Conservation (phyloP, 352 stramenopile species). For the Globisporangium perplexum region DNA sequence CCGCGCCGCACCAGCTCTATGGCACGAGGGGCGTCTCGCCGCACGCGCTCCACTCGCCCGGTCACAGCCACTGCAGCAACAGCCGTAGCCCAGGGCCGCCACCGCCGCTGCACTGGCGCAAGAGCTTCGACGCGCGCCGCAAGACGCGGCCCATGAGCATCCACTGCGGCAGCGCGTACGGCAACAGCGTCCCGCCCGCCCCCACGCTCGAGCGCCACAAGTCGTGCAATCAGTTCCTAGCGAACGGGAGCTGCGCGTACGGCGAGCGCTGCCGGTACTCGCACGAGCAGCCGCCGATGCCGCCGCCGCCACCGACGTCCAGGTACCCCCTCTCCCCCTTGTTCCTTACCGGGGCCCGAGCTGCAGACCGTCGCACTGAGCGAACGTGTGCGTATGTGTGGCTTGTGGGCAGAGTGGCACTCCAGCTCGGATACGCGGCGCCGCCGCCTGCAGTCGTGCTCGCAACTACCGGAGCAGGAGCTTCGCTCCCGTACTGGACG, state of each 20-base stretch:
- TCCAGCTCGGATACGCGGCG: background rate
- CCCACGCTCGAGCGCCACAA: background rate
- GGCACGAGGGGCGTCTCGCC: background rate
- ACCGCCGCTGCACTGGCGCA: background rate
- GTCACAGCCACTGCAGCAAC: too few relatives aligned
- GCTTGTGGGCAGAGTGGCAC: background rate
- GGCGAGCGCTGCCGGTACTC: constrained; percentile 54
- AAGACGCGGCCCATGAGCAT: background rate
- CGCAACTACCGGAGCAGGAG: background rate
- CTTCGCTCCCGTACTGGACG: constrained; percentile 4
- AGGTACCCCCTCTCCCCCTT: background rate
- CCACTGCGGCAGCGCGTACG: constrained; percentile 3
- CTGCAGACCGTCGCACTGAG: background rate
- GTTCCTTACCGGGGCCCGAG: too few relatives aligned
- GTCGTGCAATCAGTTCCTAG: constrained; percentile 38
- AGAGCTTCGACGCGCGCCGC: background rate
- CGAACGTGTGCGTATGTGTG: background rate
- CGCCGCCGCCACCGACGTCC: background rate
- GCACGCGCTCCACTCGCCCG: background rate
- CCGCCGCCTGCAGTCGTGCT: background rate
- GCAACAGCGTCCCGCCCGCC: constrained; percentile 5
- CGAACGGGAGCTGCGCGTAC: constrained; percentile 37
- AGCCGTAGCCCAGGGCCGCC: background rate
- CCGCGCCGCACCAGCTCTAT: constrained; percentile 10
- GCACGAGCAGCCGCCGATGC: constrained; percentile 22